Evolutionary conservation across 345 rosid genomes (phyloP), one percentile per base, ranked within the genome.

Genomic region (Eucalyptus pauciflora): DNA sequence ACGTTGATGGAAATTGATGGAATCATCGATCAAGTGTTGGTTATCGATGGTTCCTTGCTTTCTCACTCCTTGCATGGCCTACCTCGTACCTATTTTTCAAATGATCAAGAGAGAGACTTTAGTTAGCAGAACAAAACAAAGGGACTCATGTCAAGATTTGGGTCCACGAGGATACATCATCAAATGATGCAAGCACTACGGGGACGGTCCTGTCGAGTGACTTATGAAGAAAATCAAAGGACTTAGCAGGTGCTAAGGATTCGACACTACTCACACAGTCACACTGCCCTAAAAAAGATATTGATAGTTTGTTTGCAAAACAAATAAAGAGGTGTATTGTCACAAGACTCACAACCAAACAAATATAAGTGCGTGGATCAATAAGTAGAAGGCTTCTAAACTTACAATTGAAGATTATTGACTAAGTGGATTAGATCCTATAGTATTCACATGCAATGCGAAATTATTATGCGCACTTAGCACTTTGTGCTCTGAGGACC

Each of bases 401-500:
- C 62, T 56, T 56, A 24, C 13, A 56, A 56, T 56, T 56, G 27
- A 56, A 56, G 12, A 56, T 56, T 6, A 56, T 56, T 56, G 62
- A 24, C 27, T 56, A 56, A 10, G 29, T 56, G 6, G 62, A 56
- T 24, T 22, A 56, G 62, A 56, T 24, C 62, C 3, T 56, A 10
- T 56, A 24, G 60, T 56, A 56, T 22, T 0, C 17, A 22, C 5
- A 0, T 56, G 60, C 0, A 0, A 1, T 56, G 60, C 0, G 27
- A 20, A 29, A 56, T 24, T 56, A 56, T 2, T 24, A 56, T 22
- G 29, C 0, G 29, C 13, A 56, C 62, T 56, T 56, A 56, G 2
- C 62, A 56, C 62, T 56, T 56, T 24, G 29, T 56, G 62, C 13
- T 22, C 1, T 0, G 3, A 56, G 29, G 62, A 56, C 13, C 13